phyloP scores from a whole-genome alignment of 768 basidiomycete genomes.

The Hericium rajendrae region DNA sequence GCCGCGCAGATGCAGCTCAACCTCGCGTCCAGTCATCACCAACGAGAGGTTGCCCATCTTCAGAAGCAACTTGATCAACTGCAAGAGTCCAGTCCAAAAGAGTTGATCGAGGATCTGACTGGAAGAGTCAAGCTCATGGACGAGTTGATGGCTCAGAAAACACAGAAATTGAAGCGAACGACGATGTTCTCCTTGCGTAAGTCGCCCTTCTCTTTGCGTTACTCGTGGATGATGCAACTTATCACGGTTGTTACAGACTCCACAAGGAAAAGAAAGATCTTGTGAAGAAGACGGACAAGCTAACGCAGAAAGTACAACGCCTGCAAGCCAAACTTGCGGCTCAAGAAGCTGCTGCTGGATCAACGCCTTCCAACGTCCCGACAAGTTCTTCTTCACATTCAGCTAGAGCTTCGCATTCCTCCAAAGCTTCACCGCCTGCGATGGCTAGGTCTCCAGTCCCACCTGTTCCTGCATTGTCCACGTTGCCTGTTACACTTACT shows the following conservation, averaged over 20 bases:
- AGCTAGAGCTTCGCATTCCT: slow-evolving; percentile 2
- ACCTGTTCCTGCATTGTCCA: slow-evolving; percentile 5
- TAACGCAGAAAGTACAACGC: slow-evolving; percentile 64
- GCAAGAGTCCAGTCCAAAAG: slow-evolving; percentile 43
- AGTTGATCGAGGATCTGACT: slow-evolving; percentile 52
- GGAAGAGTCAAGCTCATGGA: slow-evolving; percentile 73
- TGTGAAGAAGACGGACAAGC: slow-evolving; percentile 53
- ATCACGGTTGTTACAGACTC: slow-evolving; percentile 35
- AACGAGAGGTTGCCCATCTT: slow-evolving; percentile 49
- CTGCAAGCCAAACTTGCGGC: slow-evolving; percentile 58
- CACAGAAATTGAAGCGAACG: slow-evolving; percentile 74
- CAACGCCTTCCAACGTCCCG: slow-evolving; percentile 10
- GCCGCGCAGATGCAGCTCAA: slow-evolving; percentile 56
- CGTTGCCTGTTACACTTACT: background rate
- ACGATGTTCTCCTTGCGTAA: slow-evolving; percentile 72
- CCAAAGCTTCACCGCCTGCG: slow-evolving; percentile 11
- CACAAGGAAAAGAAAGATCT: slow-evolving; percentile 78
- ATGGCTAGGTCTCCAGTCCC: slow-evolving; percentile 3
- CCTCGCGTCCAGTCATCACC: slow-evolving; percentile 56
- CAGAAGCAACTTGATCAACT: slow-evolving; percentile 41
- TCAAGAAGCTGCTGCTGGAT: slow-evolving; percentile 29
- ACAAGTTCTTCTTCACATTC: slow-evolving; percentile 6
- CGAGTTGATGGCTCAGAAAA: slow-evolving; percentile 59
- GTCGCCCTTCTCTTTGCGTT: slow-evolving; percentile 19
- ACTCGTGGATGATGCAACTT: background rate